Evolutionary conservation across 352 stramenopile genomes (phyloP).

Genomic region (Pythium brachiatum): DNA sequence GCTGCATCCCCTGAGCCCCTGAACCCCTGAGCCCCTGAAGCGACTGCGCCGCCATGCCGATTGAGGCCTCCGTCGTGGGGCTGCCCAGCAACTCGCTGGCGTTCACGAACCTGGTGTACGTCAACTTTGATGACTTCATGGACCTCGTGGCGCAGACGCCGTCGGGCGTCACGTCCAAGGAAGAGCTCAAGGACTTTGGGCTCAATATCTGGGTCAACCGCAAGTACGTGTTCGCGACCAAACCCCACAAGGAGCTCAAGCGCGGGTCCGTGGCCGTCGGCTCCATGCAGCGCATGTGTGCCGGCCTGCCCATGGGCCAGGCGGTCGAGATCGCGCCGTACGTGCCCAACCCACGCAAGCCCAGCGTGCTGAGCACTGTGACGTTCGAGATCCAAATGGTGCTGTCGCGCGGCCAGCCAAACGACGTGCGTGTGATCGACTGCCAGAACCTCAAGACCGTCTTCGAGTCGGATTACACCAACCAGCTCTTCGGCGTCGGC

Average conservation of each 20-base stretch:
- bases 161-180: constrained; percentile 56
- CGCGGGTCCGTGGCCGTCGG: constrained; percentile 62
- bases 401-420: constrained; percentile 63
- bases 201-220: constrained; percentile 82
- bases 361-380: constrained; percentile 56
- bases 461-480: constrained; percentile 70
- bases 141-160: constrained; percentile 62
- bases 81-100: constrained; percentile 76
- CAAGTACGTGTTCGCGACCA: constrained; percentile 81
- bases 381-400: constrained; percentile 82
- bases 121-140: constrained; percentile 75
- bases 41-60: constrained; percentile 34
- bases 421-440: constrained; percentile 65
- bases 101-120: constrained; percentile 84
- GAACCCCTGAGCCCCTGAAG: background rate
- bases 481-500: constrained; percentile 72
- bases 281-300: constrained; percentile 78
- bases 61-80: constrained; percentile 58
- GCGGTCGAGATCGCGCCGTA: constrained; percentile 63
- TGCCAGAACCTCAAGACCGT: constrained; percentile 60
- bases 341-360: constrained; percentile 39
- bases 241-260: constrained; percentile 66
- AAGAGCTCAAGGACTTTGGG: constrained; percentile 65
- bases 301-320: constrained; percentile 63
- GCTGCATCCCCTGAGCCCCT: background rate